These are phyloP conservation scores for Fraxinus ornus DNA, from an alignment of 305 asterid genomes.

Conservation along the genomic window DNA sequence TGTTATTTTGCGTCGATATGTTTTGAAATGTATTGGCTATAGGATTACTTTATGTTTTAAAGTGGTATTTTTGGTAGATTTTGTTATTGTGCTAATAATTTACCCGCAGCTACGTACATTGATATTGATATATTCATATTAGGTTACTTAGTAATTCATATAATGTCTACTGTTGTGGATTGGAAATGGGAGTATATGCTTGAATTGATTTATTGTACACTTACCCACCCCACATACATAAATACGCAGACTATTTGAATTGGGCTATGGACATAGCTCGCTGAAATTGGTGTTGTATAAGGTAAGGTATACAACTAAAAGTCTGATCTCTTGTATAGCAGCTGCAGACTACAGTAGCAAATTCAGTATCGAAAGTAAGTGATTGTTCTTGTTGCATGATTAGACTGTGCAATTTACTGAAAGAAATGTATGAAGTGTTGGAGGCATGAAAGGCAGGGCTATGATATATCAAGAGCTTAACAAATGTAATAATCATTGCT, in stretches of 20 bases:
- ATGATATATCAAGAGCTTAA: neutral
- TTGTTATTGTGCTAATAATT: neutral
- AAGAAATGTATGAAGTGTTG: neutral
- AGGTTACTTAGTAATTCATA: neutral
- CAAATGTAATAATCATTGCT: neutral
- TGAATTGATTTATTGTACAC: neutral
- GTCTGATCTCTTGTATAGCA: neutral
- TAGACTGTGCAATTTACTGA: neutral
- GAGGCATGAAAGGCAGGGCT: neutral
- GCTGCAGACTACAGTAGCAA: neutral
- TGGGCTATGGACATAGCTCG: neutral
- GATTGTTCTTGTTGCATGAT: neutral
- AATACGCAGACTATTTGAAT: neutral
- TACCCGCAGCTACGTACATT: neutral
- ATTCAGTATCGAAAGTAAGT: neutral
- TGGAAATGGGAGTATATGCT: neutral
- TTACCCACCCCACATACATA: neutral
- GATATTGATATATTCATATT: conserved; percentile 6
- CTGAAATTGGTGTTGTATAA: neutral
- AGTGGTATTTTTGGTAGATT: neutral
- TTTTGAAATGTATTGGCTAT: neutral
- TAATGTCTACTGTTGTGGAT: neutral
- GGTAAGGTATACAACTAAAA: neutral
- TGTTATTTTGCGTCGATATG: neutral
- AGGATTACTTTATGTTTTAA: neutral